Conservation (phyloP, 768 basidiomycete genomes). For the Serendipita vermifera region DNA sequence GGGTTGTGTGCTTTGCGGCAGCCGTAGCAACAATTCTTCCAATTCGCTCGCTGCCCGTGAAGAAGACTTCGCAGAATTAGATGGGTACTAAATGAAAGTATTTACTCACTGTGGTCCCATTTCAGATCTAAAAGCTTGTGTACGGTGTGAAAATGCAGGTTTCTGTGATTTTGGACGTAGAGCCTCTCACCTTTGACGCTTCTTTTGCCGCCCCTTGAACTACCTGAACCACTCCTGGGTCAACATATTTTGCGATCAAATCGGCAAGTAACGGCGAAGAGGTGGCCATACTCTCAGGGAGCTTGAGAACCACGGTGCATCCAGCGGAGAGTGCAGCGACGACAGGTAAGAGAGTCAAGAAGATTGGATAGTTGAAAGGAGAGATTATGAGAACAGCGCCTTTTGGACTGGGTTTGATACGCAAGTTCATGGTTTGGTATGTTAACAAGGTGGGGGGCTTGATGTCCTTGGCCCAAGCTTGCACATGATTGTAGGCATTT, state of each 20-base stretch:
- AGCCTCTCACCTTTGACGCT: background rate
- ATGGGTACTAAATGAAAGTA: background rate
- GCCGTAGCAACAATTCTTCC: slow-evolving; percentile 39
- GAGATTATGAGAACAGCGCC: background rate
- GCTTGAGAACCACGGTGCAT: background rate
- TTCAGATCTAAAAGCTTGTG: background rate
- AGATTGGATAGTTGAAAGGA: slow-evolving; percentile 3
- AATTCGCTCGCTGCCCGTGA: slow-evolving; percentile 40
- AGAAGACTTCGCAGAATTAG: slow-evolving; percentile 17
- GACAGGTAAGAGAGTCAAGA: slow-evolving; percentile 3
- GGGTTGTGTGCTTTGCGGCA: slow-evolving; percentile 42
- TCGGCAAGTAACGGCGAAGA: background rate
- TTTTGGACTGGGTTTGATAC: slow-evolving; percentile 8
- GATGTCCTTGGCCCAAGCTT: background rate
- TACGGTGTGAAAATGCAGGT: background rate
- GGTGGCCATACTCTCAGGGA: background rate
- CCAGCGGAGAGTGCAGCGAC: background rate
- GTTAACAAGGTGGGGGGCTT: background rate
- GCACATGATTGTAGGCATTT: background rate
- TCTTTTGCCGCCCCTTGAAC: background rate
- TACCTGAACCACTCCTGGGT: background rate
- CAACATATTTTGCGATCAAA: background rate
- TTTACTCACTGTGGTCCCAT: slow-evolving; percentile 4
- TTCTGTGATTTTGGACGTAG: background rate
- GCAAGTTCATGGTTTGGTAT: background rate